Evolutionary conservation across 2,329 filamentous ascomycete genomes (phyloP), one percentile per base, ranked within the genome.

Genomic region (Cryphonectria nitschkei): DNA sequence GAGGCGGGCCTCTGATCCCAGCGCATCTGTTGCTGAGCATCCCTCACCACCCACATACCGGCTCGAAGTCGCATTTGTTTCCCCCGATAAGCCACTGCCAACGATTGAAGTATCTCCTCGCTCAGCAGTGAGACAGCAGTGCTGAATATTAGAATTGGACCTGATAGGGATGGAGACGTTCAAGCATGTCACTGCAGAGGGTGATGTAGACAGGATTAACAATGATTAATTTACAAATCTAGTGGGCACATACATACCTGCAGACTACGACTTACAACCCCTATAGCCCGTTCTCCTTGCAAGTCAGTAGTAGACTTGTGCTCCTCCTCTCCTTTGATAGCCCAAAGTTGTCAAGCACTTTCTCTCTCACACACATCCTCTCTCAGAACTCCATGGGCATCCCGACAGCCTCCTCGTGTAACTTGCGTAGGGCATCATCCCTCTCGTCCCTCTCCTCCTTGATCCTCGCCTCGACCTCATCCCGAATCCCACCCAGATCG

Each of bases 401-500:
- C 16, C 88, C 89, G 2, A 89, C 75, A 1, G 85, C 89, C 73
- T 88, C 87, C 76, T 92, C 88, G 63, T 83, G 83, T 22, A 84
- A 81, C 74, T 80, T 84, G 70, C 89, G 84, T 62, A 85, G 77
- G 41, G 81, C 79, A 32, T 89, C 86, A 72, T 90, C 85, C 73
- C 82, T 84, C 70, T 90, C 88, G 68, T 90, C 86, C 22, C 83
- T 83, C 77, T 91, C 88, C 76, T 93, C 91, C 75, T 88, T 89
- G 65, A 93, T 80, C 74, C 87, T 83, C 68, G 88, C 86, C 76
- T 95, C 92, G 0, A 93, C 88, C 68, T 93, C 88, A 70, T 92
- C 88, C 74, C 92, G 84, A 14, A 93, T 85, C 58, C 85, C 89
- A 26, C 87, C 85, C 8, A 96, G 85, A 77, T 95, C 93, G 0